Percentiles rank a stretch among this genome's conserved stretches.
These are phyloP conservation scores for Xylariaceae sp. DNA, from an alignment of 2,329 filamentous ascomycete species.

Conservation along the genomic window DNA sequence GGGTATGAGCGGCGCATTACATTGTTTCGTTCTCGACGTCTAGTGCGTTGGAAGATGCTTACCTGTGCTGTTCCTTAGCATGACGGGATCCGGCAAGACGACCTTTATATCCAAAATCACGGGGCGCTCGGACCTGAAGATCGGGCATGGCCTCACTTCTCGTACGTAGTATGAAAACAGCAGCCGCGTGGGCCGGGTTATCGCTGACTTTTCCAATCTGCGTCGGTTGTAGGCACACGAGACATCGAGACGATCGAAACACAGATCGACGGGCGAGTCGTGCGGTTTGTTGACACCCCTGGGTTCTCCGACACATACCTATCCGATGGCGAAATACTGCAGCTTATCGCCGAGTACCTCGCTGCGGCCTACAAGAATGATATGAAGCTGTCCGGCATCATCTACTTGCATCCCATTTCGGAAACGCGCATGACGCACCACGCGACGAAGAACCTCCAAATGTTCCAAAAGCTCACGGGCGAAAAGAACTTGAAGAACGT, in stretches of 20 bases:
- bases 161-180: slow-evolving; percentile 25
- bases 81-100: slow-evolving; percentile 38
- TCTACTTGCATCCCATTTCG: slow-evolving; percentile 45
- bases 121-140: slow-evolving; percentile 30
- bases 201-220: not conserved
- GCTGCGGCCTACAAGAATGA: slow-evolving; percentile 31
- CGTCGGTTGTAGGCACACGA: slow-evolving; percentile 26
- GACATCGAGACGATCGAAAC: slow-evolving; percentile 31
- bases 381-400: slow-evolving; percentile 39
- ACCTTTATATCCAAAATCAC: slow-evolving; percentile 37
- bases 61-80: slow-evolving; percentile 19
- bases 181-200: not conserved
- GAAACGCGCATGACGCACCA: slow-evolving; percentile 40
- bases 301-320: slow-evolving; percentile 45
- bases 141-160: slow-evolving; percentile 35
- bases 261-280: slow-evolving; percentile 28
- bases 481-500: slow-evolving; percentile 39
- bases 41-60: not conserved
- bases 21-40: not conserved
- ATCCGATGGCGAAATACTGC: slow-evolving; percentile 42
- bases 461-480: slow-evolving; percentile 44
- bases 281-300: slow-evolving; percentile 43
- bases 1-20: slow-evolving; percentile 13
- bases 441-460: slow-evolving; percentile 38
- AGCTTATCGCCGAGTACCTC: slow-evolving; percentile 40